A percentile compares a stretch with the other conserved stretches of the same genome.
Conservation (phyloP, 352 stramenopile species). For the Globisporangium acanthophoron region DNA sequence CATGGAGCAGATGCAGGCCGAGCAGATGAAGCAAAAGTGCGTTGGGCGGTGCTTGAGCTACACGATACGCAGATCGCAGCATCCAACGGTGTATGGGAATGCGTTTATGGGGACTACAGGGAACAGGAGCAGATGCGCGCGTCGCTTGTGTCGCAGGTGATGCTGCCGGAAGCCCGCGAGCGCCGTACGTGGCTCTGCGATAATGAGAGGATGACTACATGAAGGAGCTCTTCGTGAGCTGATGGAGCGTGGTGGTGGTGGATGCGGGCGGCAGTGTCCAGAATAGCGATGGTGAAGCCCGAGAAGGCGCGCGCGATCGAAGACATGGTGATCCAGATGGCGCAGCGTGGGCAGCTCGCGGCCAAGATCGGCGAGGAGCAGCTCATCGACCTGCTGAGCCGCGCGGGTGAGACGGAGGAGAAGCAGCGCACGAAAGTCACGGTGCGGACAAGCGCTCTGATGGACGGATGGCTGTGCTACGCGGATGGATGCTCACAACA, state of each 20-base stretch:
- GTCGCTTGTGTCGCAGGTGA: conserved; percentile 71
- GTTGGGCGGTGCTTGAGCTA: background rate
- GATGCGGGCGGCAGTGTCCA: conserved; percentile 40
- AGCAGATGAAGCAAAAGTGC: conserved; percentile 84
- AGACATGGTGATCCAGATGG: conserved; percentile 86
- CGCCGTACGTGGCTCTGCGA: conserved; percentile 41
- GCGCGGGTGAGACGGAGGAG: conserved; percentile 71
- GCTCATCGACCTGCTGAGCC: conserved; percentile 80
- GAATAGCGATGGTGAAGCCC: conserved; percentile 87
- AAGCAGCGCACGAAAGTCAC: conserved; percentile 87
- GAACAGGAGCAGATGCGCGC: conserved; percentile 81
- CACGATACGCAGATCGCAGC: too few species aligned
- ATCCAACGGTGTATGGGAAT: background rate
- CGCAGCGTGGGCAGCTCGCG: conserved; percentile 71
- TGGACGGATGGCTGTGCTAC: background rate
- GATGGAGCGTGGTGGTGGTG: too few species aligned
- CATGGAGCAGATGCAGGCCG: conserved; percentile 80
- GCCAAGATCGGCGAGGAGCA: conserved; percentile 82
- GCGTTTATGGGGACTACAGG: conserved; percentile 12
- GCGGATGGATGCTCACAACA: too few species aligned
- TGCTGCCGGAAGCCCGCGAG: conserved; percentile 74
- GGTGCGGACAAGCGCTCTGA: conserved; percentile 28
- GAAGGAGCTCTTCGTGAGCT: background rate
- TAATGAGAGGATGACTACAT: background rate
- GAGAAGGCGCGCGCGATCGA: conserved; percentile 83